Conservation (phyloP, 768 basidiomycete species). For the Russula brevipes region DNA sequence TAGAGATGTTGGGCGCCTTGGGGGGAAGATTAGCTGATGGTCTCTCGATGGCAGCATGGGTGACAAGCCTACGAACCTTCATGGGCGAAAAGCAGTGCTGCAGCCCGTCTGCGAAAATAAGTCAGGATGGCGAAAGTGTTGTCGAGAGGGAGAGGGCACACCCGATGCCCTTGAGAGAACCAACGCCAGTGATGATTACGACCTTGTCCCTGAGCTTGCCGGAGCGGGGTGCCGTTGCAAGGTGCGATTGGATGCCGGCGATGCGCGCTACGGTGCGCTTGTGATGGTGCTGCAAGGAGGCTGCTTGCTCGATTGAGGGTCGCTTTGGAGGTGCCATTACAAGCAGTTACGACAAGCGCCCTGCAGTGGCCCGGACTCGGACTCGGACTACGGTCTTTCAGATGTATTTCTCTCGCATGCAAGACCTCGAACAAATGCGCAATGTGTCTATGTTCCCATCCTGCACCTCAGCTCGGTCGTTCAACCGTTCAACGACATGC, state of each 20-base stretch:
- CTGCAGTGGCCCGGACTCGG: no score
- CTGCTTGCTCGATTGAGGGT: neutral
- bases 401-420: no score
- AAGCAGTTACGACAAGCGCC: neutral
- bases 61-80: conserved; percentile 48
- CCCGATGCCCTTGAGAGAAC: conserved; percentile 87
- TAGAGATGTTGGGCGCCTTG: conserved; percentile 75
- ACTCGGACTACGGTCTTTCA: no score
- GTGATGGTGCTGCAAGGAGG: conserved; percentile 44
- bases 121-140: neutral
- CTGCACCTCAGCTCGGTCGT: neutral
- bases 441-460: no score
- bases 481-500: conserved; percentile 12
- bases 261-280: conserved; percentile 61
- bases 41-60: neutral
- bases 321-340: conserved; percentile 13
- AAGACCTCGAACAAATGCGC: no score
- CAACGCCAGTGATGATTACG: conserved; percentile 83
- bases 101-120: conserved; percentile 49
- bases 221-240: conserved; percentile 48
- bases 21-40: neutral
- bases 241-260: conserved; percentile 61
- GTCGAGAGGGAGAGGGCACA: conserved; percentile 35
- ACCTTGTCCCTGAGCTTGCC: conserved; percentile 69
- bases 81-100: conserved; percentile 69